These are phyloP conservation scores for Fusarium setosum DNA, from an alignment of 2,329 filamentous ascomycete species.

Conservation along the genomic window DNA sequence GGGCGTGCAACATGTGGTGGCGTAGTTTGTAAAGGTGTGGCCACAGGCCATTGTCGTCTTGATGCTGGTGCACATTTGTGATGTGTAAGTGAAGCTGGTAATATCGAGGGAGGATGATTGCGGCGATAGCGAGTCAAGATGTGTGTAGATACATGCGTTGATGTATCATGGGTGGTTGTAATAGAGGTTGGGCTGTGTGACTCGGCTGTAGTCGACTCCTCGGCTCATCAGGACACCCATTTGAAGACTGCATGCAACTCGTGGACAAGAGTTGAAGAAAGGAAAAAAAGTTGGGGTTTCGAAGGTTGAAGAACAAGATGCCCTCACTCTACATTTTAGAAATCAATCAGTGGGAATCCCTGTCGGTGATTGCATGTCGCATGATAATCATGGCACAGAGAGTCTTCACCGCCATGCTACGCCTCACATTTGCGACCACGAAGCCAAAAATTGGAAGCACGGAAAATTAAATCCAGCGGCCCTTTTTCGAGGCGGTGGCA, in stretches of 20 bases:
- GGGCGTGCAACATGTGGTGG: constrained; percentile 13
- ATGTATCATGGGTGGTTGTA: neutral
- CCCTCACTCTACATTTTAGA: constrained; percentile 13
- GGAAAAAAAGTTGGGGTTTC: constrained; percentile 2
- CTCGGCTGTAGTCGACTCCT: neutral
- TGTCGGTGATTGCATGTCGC: constrained; percentile 32
- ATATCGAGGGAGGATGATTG: neutral
- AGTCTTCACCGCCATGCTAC: constrained; percentile 34
- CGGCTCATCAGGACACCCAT: constrained; percentile 11
- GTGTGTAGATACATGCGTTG: neutral
- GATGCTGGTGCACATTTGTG: constrained; percentile 39
- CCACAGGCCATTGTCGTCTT: constrained; percentile 44
- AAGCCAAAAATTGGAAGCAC: neutral
- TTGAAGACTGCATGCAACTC: constrained; percentile 2
- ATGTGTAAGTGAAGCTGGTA: too few relatives aligned
- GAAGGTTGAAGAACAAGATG: constrained; percentile 7
- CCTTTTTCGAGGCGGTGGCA: neutral
- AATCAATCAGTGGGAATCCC: constrained; percentile 22
- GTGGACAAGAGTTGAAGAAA: neutral
- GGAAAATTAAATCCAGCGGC: neutral
- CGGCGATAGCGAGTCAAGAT: neutral
- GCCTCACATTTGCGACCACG: constrained; percentile 17
- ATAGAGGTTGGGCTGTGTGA: neutral
- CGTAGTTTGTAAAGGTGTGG: constrained; percentile 33
- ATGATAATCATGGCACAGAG: constrained; percentile 34